Conservation (phyloP, 202 grass and related monocot genomes). For the Panicum hallii region DNA sequence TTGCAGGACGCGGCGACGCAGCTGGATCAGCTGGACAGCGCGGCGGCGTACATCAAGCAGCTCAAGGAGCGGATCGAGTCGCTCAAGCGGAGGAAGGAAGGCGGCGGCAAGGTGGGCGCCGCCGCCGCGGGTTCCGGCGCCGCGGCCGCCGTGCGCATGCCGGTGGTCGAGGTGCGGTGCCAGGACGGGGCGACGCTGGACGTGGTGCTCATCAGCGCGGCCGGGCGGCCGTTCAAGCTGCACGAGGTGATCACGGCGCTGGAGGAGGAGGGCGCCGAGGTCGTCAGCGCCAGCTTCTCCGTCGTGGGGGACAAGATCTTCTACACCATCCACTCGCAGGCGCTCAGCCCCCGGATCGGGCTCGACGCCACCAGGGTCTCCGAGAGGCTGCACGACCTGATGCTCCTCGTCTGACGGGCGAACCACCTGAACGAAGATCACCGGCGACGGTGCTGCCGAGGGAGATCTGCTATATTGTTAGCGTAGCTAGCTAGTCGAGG, state of each 20-base stretch:
- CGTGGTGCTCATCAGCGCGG: constrained; percentile 59
- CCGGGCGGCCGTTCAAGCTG: constrained; percentile 54
- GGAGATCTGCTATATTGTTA: not conserved
- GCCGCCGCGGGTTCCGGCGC: not conserved
- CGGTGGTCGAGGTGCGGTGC: constrained; percentile 63
- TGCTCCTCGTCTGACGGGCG: constrained; percentile 2
- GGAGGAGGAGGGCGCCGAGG: constrained; percentile 80
- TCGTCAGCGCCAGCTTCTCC: constrained; percentile 79
- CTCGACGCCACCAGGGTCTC: constrained; percentile 61
- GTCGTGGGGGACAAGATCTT: constrained; percentile 67
- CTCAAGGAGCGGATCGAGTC: constrained; percentile 56
- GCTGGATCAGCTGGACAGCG: constrained; percentile 68
- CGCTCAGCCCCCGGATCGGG: constrained; percentile 54
- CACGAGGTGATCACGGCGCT: constrained; percentile 76
- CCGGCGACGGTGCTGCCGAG: not conserved
- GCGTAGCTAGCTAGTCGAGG: not conserved
- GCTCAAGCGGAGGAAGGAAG: constrained; percentile 46
- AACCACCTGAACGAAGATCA: not conserved
- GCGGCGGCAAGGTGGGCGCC: not conserved
- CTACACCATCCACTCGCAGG: constrained; percentile 77
- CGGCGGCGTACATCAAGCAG: constrained; percentile 68
- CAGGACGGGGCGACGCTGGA: constrained; percentile 54
- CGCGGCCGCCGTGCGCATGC: constrained; percentile 35
- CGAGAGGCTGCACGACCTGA: constrained; percentile 46
- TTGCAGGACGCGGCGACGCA: constrained; percentile 60